Evolutionary conservation across 1,284 basidiomycete genomes (phyloP), one percentile per base, ranked within the genome.

Genomic region (Heterobasidion occidentale): DNA sequence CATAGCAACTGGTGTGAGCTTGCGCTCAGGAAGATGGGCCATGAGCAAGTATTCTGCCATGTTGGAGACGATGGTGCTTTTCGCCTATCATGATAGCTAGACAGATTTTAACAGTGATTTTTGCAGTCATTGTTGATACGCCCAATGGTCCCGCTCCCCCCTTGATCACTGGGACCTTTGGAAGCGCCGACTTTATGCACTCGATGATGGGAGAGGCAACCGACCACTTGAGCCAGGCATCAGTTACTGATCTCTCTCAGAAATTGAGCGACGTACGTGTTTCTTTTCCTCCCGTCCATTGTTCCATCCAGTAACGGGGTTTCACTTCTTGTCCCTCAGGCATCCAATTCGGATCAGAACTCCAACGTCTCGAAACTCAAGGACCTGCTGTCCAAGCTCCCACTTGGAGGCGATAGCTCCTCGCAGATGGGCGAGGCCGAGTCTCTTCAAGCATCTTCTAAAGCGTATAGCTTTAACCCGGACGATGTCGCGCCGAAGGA

Each of bases 121-220:
- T 47, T 19, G 14, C 57, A 81, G 80, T 85, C 36, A 68, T 74
- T 36, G 76, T 90, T 56, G 76, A 86, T 51, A 84, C 88, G 2
- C 90, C 90, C 6, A 82, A 83, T 60, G 91, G 91, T 7, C 74
- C 73, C 33, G 84, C 87, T 6, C 84, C 84, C 33, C 90, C 90
- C 52, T 76, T 93, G 33, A 83, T 93, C n/a, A 93, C 90, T 9
- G 90, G 88, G 19, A 90, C 89, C 0, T 93, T 93, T 63, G 90
- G 90, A 27, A 80, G 84, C 57, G 80, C 84, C 54, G 90, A 92
- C 67, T 92, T 93, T 67, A 76, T 91, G 61, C 83, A 87, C 65
- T 87, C 84, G 6, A 70, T 82, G 48, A 72, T 60, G 54, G 80
- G 76, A 59, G 80, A 86, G 67, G 81, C 81, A 11, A 78, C 77